These are phyloP conservation scores for Vitrella brassicaformis DNA, from an alignment of 73 alveolate species.

Conservation along the genomic window DNA sequence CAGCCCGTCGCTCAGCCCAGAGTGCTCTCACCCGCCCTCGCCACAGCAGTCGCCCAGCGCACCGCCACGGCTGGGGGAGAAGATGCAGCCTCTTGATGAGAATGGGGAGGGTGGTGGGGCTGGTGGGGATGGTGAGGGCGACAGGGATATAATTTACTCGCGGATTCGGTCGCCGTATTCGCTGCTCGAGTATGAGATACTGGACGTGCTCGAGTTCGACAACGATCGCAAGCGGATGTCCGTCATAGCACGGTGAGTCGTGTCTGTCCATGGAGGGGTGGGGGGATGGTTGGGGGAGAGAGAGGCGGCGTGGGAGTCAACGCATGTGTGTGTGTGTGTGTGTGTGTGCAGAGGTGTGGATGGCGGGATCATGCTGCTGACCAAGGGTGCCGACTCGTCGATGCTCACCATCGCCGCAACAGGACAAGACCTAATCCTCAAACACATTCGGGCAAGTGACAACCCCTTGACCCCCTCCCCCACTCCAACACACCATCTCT, in stretches of 20 bases:
- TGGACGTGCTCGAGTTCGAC: background rate
- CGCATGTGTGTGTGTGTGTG: background rate
- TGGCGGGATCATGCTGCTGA: background rate
- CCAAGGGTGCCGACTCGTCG: conserved; percentile 7
- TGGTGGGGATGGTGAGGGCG: too few species aligned
- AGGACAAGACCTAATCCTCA: background rate
- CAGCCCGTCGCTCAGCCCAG: too few species aligned
- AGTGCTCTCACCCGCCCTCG: too few species aligned
- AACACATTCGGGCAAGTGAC: background rate
- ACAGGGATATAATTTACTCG: too few species aligned
- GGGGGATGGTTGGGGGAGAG: background rate
- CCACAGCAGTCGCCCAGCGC: too few species aligned
- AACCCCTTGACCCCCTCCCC: too few species aligned
- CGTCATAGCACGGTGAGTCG: background rate
- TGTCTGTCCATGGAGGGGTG: background rate
- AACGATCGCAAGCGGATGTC: background rate
- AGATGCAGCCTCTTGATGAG: too few species aligned
- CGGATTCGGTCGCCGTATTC: too few species aligned
- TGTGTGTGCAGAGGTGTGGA: background rate
- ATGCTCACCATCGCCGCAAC: background rate
- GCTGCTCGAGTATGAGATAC: too few species aligned
- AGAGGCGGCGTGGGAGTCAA: background rate
- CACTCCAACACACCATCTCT: too few species aligned
- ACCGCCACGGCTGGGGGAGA: too few species aligned
- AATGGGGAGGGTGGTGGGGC: too few species aligned